Conservation (phyloP, 176 grass and related monocot species). For the Bonia amplexicaulis region DNA sequence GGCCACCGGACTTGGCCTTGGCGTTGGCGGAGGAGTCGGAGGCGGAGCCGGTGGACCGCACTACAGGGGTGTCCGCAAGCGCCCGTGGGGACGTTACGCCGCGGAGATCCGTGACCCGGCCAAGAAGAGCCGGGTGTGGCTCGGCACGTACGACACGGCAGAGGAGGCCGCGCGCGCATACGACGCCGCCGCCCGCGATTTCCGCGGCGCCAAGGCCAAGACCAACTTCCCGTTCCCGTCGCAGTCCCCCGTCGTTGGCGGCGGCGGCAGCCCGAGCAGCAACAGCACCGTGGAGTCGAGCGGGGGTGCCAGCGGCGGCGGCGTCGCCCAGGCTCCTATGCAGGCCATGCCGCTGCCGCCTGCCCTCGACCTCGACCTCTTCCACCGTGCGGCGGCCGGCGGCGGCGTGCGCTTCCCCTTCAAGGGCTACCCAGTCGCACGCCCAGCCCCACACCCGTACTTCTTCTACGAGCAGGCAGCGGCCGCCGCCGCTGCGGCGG, state of each 20-base stretch:
- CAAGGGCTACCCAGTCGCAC: slow-evolving; percentile 35
- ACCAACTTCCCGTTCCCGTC: slow-evolving; percentile 65
- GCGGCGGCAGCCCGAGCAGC: slow-evolving; percentile 55
- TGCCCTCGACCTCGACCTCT: slow-evolving; percentile 44
- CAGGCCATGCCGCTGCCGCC: slow-evolving; percentile 39
- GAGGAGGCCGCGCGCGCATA: slow-evolving; percentile 89
- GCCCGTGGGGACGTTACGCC: slow-evolving; percentile 82
- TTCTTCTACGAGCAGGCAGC: slow-evolving; percentile 58
- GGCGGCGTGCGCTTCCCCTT: slow-evolving; percentile 49
- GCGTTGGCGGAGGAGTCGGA: slow-evolving; percentile 1
- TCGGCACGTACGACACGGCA: slow-evolving; percentile 85
- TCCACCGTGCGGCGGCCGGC: slow-evolving; percentile 32
- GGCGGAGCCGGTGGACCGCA: slow-evolving; percentile 24
- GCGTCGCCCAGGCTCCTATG: slow-evolving; percentile 19
- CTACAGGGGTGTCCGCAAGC: slow-evolving; percentile 78
- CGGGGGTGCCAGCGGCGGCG: neutral
- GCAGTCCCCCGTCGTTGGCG: neutral
- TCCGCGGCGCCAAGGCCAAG: slow-evolving; percentile 81
- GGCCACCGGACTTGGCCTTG: slow-evolving; percentile 13
- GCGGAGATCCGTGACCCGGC: slow-evolving; percentile 96
- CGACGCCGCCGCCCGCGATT: slow-evolving; percentile 73
- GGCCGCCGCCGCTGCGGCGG: neutral
- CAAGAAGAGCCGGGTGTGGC: slow-evolving; percentile 94
- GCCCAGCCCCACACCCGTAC: slow-evolving; percentile 31
- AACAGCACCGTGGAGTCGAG: slow-evolving; percentile 66